Evolutionary conservation across 2,329 filamentous ascomycete species (phyloP).

Genomic region (Hypoxylon sp.): DNA sequence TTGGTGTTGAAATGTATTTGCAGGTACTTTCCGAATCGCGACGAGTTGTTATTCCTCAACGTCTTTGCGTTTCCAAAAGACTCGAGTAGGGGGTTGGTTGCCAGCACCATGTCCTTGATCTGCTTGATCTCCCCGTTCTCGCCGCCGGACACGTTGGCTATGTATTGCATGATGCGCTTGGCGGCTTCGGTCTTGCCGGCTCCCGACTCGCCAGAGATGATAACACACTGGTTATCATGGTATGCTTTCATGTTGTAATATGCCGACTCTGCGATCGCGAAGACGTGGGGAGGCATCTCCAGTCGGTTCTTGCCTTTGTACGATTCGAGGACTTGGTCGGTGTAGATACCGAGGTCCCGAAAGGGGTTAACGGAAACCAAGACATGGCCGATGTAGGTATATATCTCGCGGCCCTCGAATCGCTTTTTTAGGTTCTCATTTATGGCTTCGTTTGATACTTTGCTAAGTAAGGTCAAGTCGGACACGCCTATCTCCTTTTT

Average conservation of each 20-base stretch:
- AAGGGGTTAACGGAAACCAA: constrained; percentile 99
- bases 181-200: constrained; percentile 98
- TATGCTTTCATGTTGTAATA: constrained; percentile 99
- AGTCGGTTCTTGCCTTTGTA: constrained; percentile 97
- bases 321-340: constrained; percentile 88
- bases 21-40: constrained; percentile 96
- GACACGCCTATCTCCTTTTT: constrained; percentile 99
- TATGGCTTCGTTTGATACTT: constrained; percentile 98
- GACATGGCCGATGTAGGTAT: constrained; percentile 99
- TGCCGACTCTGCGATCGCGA: constrained; percentile 92
- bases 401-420: constrained; percentile 97
- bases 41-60: constrained; percentile 97
- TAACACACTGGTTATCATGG: constrained; percentile 98
- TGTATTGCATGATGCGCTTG: constrained; percentile 99
- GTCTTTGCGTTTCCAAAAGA: constrained; percentile 99
- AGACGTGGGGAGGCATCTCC: constrained; percentile 95
- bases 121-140: constrained; percentile 87
- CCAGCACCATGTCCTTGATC: constrained; percentile 99
- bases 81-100: constrained; percentile 95
- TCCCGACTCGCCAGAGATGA: constrained; percentile 98
- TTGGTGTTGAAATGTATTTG: constrained; percentile 94
- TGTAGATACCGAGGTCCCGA: constrained; percentile 97
- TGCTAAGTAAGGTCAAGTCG: constrained; percentile 95
- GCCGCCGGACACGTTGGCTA: constrained; percentile 93
- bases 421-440: constrained; percentile 99